A percentile compares a stretch with the other conserved stretches of the same genome.
Evolutionary conservation across 345 rosid species (phyloP).

Genomic region (Kernera saxatilis): DNA sequence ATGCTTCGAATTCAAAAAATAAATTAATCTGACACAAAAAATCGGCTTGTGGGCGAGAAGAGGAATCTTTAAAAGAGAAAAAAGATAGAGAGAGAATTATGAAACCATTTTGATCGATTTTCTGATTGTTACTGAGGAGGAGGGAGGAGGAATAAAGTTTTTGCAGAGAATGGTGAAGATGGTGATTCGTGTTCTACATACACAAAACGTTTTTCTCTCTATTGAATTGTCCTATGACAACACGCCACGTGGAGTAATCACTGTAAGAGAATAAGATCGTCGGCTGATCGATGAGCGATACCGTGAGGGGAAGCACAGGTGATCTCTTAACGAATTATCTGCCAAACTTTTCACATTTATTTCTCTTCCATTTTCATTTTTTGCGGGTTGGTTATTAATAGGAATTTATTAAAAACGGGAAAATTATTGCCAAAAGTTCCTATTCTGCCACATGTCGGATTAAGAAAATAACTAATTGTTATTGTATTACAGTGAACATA

Average conservation of each 20-base stretch:
- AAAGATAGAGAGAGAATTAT: background rate
- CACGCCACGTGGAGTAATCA: slow-evolving; percentile 3
- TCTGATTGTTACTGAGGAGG: background rate
- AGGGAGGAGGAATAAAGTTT: slow-evolving; percentile 1
- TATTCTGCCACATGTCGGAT: slow-evolving; percentile 24
- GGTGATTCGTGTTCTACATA: slow-evolving; percentile 18
- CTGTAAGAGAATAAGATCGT: background rate
- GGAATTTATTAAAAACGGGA: background rate
- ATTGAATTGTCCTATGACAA: background rate
- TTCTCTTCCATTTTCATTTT: slow-evolving; percentile 10
- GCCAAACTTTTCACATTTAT: slow-evolving; percentile 34
- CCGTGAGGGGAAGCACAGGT: slow-evolving; percentile 7
- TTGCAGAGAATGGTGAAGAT: slow-evolving; percentile 28
- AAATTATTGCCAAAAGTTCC: slow-evolving; percentile 19
- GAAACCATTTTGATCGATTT: background rate
- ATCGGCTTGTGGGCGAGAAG: slow-evolving; percentile 19
- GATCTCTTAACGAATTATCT: slow-evolving; percentile 23
- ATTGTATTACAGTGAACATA: slow-evolving; percentile 3
- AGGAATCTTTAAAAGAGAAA: slow-evolving; percentile 39
- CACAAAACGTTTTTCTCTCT: slow-evolving; percentile 12
- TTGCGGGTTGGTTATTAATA: slow-evolving; percentile 24
- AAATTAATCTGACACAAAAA: background rate
- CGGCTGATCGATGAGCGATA: background rate
- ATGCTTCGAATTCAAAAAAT: background rate
- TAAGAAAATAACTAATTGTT: background rate